A percentile compares a stretch with the other conserved stretches of the same genome.
phyloP scores from a whole-genome alignment of 371 early-diverging fungal species.

The Lichtheimia corymbifera region DNA sequence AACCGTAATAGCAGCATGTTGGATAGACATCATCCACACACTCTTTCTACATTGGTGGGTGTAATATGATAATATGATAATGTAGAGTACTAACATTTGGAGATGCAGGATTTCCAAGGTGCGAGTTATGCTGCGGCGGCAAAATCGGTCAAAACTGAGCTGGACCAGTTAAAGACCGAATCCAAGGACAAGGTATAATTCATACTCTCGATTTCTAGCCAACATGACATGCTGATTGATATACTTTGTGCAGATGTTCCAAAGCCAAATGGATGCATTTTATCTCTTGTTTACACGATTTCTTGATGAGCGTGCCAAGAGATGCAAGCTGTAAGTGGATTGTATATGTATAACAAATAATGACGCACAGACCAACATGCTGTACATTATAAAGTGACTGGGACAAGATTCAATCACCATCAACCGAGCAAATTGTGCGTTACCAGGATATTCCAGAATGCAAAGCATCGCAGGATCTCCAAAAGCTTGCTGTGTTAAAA shows the following conservation, averaged over 20 bases:
- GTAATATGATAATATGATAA: not conserved
- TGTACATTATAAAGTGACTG: constrained; percentile 67
- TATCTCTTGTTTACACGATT: constrained; percentile 87
- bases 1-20: too few species aligned
- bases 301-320: constrained; percentile 79
- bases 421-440: constrained; percentile 78
- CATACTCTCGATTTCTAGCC: not conserved
- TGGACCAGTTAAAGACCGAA: constrained; percentile 55
- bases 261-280: constrained; percentile 83
- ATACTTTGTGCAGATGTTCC: not conserved
- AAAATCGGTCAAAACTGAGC: constrained; percentile 64
- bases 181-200: constrained; percentile 59
- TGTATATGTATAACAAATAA: not conserved
- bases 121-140: constrained; percentile 70
- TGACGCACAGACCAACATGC: not conserved
- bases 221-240: not conserved
- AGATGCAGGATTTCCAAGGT: constrained; percentile 58
- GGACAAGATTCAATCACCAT: constrained; percentile 90
- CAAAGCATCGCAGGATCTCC: constrained; percentile 60
- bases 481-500: constrained; percentile 97
- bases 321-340: constrained; percentile 77
- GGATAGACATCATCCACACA: constrained; percentile 59
- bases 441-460: constrained; percentile 69
- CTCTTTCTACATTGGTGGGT: constrained; percentile 60
- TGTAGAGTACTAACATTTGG: not conserved